Percentiles rank a stretch among this genome's conserved stretches.
Evolutionary conservation across 1,139 yeast genomes (phyloP).

Genomic region (Wickerhamiella pararugosa): DNA sequence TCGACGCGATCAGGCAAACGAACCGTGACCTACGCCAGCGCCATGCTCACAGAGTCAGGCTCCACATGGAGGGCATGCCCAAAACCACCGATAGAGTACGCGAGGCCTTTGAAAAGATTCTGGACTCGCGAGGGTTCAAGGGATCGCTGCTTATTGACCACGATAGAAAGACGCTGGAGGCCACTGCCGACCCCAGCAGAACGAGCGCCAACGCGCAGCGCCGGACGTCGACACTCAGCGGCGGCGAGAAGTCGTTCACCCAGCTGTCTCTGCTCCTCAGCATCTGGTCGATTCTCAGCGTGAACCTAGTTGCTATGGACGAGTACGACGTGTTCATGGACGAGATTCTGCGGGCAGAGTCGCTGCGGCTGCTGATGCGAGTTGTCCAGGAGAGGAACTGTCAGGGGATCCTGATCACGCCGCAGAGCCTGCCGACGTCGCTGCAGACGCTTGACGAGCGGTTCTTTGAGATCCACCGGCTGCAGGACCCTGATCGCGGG

Average conservation of each 20-base stretch:
- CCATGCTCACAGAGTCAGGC: constrained; percentile 1
- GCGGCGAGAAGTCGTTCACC: constrained; percentile 92
- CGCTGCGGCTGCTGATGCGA: constrained; percentile 57
- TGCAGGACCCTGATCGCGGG: constrained; percentile 36
- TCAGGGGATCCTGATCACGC: constrained; percentile 88
- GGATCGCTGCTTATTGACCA: constrained; percentile 59
- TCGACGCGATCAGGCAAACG: background rate
- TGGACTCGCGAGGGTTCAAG: constrained; percentile 45
- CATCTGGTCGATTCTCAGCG: constrained; percentile 87
- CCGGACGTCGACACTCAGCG: constrained; percentile 74
- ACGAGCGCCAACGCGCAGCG: constrained; percentile 36
- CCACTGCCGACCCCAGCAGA: constrained; percentile 32
- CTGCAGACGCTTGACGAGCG: constrained; percentile 42
- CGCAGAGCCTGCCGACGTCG: constrained; percentile 54
- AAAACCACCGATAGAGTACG: constrained; percentile 1
- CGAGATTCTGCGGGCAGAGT: constrained; percentile 70
- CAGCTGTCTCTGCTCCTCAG: constrained; percentile 80
- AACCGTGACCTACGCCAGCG: background rate
- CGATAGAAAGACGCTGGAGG: constrained; percentile 26
- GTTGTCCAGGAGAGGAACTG: constrained; percentile 51
- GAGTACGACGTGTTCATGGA: constrained; percentile 99
- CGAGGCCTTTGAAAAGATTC: constrained; percentile 16
- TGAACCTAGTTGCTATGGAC: constrained; percentile 77
- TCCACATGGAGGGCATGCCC: constrained; percentile 1
- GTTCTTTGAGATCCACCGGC: constrained; percentile 57